Base-by-base conservation (phyloP, 495 filamentous ascomycete species). In the Aspergillus taichungensis region DNA sequence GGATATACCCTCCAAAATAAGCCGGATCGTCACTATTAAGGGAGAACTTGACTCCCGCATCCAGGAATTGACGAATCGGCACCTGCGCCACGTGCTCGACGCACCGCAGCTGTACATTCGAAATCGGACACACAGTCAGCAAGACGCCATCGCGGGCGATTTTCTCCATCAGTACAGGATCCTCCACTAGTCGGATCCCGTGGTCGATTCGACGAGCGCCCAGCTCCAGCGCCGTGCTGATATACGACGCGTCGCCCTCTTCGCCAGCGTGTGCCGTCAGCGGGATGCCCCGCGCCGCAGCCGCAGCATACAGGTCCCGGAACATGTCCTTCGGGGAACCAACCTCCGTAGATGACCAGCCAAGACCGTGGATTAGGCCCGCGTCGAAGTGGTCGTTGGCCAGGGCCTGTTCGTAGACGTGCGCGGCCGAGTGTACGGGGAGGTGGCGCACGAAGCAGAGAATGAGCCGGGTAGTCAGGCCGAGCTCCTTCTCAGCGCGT, bases 21-120 rank as follows among this genome's bases (percentile, higher is more conserved):
- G 83, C 84, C 37, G 85, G 85, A 57, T 89, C 85, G 56, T 91
- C 83, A 55, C 81, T 83, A 50, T 85, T 85, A 45, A 86, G 76
- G 8, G 78, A 80, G 50, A 86, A 85, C 55, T 64, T 73, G 29
- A 86, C 78, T 0, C 81, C 82, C 3, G 66, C 67, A 55, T 83
- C 78, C 37, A 89, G 52, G 51, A 87, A 84, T 37, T 51, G 66
- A 18, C 82, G 66, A 30, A 88, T 71, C 0, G 85, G 85, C 8
- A 85, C 61, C 30, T 85, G 66, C 7, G 59, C 59, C 9, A 88
- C 64, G 13, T 63, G 63, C 14, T 61, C 38, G 3, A 85, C 78
- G 48, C 77, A 82, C 30, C 69, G 64, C 46, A 90, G 53, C 47
- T 71, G 68, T 6, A 87, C 78, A 66, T 90, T 90, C 43, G 81